Conservation (phyloP, 2,329 filamentous ascomycete genomes). For the Fusarium sublunatum region DNA sequence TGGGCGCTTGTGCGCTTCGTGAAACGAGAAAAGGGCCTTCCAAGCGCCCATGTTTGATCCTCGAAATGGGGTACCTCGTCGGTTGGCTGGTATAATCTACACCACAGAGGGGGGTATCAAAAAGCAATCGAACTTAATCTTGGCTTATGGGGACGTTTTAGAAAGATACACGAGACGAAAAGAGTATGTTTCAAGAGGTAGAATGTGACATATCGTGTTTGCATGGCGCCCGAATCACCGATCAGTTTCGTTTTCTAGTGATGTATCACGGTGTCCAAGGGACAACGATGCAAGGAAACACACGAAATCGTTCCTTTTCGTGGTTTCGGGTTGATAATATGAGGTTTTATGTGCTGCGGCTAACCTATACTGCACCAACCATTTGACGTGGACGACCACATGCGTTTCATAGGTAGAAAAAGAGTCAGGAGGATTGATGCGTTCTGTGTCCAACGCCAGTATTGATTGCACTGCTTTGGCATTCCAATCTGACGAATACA, state of each 20-base stretch:
- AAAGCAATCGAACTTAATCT: conserved; percentile 1
- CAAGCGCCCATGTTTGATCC: conserved; percentile 38
- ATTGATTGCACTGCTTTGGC: too few relatives aligned
- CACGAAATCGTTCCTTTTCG: background rate
- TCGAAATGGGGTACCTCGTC: conserved; percentile 21
- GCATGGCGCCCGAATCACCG: background rate
- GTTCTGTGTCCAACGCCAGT: too few relatives aligned
- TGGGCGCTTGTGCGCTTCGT: conserved; percentile 43
- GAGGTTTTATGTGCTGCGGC: background rate
- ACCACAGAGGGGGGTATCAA: conserved; percentile 7
- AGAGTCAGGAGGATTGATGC: too few relatives aligned
- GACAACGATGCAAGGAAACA: background rate
- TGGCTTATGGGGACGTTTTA: conserved; percentile 30
- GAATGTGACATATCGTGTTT: conserved; percentile 1
- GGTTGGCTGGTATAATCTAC: conserved; percentile 33
- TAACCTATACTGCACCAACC: background rate
- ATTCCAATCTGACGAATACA: too few relatives aligned
- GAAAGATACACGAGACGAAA: conserved; percentile 15
- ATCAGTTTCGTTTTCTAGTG: conserved; percentile 2
- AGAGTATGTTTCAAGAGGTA: conserved; percentile 25
- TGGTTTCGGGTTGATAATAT: background rate
- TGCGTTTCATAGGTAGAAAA: too few relatives aligned
- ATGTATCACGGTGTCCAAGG: conserved; percentile 3
- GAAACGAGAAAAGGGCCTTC: conserved; percentile 36
- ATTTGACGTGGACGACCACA: too few relatives aligned